Conservation (phyloP, 768 basidiomycete genomes). For the Agrocybe praecox region DNA sequence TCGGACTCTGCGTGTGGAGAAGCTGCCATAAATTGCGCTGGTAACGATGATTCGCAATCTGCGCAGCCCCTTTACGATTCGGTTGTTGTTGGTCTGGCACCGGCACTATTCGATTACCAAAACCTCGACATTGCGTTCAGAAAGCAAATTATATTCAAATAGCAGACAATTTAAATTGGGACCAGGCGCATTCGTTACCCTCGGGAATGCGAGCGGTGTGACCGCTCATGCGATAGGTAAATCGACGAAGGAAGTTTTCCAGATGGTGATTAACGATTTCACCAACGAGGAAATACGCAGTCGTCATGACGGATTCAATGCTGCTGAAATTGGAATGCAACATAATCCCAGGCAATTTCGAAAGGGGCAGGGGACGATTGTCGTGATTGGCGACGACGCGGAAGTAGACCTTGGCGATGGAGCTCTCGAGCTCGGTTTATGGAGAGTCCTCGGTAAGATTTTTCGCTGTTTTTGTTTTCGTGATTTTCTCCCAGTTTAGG, state of each 20-base stretch:
- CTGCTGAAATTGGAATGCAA: neutral
- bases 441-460: constrained; percentile 60
- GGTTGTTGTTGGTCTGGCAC: constrained; percentile 68
- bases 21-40: constrained; percentile 21
- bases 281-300: constrained; percentile 1
- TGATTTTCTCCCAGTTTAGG: neutral
- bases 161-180: constrained; percentile 58
- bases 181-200: constrained; percentile 71
- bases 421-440: constrained; percentile 59
- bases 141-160: constrained; percentile 51
- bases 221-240: constrained; percentile 65
- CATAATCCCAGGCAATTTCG: constrained; percentile 6
- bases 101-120: constrained; percentile 50
- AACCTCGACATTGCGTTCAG: constrained; percentile 69
- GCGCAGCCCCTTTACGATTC: constrained; percentile 43
- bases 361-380: constrained; percentile 30
- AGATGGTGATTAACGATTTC: constrained; percentile 51
- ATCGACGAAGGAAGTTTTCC: constrained; percentile 60
- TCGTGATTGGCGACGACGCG: constrained; percentile 70
- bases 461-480: neutral
- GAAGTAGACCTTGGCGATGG: constrained; percentile 66
- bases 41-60: neutral
- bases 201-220: constrained; percentile 55
- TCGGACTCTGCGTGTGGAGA: constrained; percentile 51
- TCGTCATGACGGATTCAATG: neutral